Percentiles rank a stretch among this genome's conserved stretches.
phyloP scores from a whole-genome alignment of 371 early-diverging fungal genomes.

The Syncephalastrum racemosum region DNA sequence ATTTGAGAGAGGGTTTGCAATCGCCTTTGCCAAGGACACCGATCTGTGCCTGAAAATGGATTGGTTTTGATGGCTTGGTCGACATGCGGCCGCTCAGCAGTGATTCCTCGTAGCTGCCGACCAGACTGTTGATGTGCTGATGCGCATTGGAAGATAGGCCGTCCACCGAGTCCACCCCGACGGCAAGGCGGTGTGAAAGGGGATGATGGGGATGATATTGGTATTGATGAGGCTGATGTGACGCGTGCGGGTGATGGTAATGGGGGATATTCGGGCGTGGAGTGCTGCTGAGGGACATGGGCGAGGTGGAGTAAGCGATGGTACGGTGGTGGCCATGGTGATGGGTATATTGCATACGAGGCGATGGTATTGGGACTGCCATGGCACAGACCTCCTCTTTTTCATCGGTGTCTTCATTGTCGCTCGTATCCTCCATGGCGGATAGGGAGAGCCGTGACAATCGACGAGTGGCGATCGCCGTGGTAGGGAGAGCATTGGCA shows the following conservation, averaged over 20 bases:
- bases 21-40: constrained; percentile 68
- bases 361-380: constrained; percentile 32
- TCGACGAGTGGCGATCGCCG: constrained; percentile 20
- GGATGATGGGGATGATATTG: constrained; percentile 18
- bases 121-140: constrained; percentile 60
- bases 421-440: constrained; percentile 28
- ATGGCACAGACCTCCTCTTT: constrained; percentile 1
- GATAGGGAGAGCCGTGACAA: constrained; percentile 42
- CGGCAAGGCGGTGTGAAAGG: too few relatives aligned
- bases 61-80: constrained; percentile 73
- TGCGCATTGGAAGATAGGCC: constrained; percentile 6
- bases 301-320: constrained; percentile 40
- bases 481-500: constrained; percentile 6
- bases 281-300: constrained; percentile 13
- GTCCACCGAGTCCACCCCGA: not conserved
- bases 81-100: constrained; percentile 84
- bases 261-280: constrained; percentile 11
- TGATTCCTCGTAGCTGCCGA: constrained; percentile 83
- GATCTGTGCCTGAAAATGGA: constrained; percentile 73
- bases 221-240: constrained; percentile 10
- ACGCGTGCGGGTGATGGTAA: not conserved
- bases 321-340: constrained; percentile 21
- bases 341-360: constrained; percentile 46
- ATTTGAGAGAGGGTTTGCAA: constrained; percentile 61
- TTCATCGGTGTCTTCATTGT: constrained; percentile 13